These are phyloP conservation scores for Stereocaulon alpinum DNA, from an alignment of 495 filamentous ascomycete species.

Conservation along the genomic window DNA sequence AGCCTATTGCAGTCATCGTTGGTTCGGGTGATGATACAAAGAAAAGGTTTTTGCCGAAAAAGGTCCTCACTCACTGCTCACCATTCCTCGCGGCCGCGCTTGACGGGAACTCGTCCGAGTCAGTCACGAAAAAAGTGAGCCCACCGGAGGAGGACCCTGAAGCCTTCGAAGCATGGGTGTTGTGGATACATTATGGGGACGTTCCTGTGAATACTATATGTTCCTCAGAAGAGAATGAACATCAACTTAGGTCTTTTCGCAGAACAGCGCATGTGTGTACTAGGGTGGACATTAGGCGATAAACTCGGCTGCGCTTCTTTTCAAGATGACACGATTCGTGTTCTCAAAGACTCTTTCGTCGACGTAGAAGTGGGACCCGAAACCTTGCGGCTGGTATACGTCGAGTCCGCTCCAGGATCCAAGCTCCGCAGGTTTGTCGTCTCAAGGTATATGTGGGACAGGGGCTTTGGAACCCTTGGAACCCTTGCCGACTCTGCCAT, in stretches of 20 bases:
- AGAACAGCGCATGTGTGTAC: neutral
- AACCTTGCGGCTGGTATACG: neutral
- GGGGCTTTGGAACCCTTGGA: no score
- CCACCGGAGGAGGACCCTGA: neutral
- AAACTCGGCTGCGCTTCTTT: constrained; percentile 5
- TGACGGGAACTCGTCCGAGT: neutral
- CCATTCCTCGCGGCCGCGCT: constrained; percentile 9
- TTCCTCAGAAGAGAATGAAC: no score
- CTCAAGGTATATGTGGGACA: neutral
- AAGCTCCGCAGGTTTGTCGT: neutral
- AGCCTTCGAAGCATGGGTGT: neutral
- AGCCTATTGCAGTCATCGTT: neutral
- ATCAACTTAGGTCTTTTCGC: no score
- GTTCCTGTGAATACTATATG: no score
- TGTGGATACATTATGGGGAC: neutral
- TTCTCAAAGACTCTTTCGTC: neutral
- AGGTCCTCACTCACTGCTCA: constrained; percentile 9
- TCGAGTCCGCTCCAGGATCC: neutral
- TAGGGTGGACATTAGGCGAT: neutral
- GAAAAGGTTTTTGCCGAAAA: constrained; percentile 4
- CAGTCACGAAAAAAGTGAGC: neutral
- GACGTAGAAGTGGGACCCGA: accelerated
- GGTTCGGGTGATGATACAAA: neutral
- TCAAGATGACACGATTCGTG: neutral
- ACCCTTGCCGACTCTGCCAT: neutral